Evolutionary conservation across 2,329 filamentous ascomycete species (phyloP).

Genomic region (Colletotrichum theobromicola): DNA sequence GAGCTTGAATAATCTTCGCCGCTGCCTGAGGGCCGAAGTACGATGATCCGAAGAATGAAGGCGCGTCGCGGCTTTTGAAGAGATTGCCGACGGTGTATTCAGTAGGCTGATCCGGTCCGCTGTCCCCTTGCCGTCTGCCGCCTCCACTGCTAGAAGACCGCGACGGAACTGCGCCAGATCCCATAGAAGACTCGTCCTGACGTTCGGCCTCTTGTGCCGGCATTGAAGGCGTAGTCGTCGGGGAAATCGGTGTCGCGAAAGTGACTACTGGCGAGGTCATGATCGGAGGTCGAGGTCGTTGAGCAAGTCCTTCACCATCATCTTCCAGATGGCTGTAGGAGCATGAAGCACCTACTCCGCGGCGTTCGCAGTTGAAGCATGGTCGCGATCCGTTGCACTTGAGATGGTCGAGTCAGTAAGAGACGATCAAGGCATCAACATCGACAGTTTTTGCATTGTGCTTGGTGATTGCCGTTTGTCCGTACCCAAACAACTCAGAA

Average conservation of each 20-base stretch:
- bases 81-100: constrained; percentile 30
- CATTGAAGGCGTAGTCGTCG: background rate
- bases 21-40: constrained; percentile 38
- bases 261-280: background rate
- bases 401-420: background rate
- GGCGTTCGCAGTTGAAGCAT: constrained; percentile 17
- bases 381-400: constrained; percentile 18
- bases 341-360: background rate
- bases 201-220: background rate
- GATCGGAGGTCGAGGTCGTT: background rate
- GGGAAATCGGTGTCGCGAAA: background rate
- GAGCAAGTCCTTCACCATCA: background rate
- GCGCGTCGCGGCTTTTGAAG: constrained; percentile 33
- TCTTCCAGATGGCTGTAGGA: constrained; percentile 8
- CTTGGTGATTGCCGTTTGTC: background rate
- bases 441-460: background rate
- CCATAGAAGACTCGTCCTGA: background rate
- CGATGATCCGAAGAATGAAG: constrained; percentile 34
- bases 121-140: background rate
- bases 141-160: background rate
- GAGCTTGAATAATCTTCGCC: constrained; percentile 34
- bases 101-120: background rate
- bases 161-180: background rate
- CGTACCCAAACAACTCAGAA: background rate
- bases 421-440: background rate